phyloP scores from a whole-genome alignment of 805 yeast genomes.

The Tetrapisispora arboricola region DNA sequence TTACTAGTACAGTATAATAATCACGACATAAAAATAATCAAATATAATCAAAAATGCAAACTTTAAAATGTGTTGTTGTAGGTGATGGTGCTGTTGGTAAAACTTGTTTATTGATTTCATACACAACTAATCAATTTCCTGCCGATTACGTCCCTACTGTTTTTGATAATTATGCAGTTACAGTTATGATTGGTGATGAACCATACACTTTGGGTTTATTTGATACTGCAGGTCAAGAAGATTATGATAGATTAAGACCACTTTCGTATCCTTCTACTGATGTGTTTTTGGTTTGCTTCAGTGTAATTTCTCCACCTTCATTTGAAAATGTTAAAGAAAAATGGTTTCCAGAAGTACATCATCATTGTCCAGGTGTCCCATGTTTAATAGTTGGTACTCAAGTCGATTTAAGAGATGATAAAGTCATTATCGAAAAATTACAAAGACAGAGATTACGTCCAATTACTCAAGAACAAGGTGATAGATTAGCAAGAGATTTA shows the following conservation, averaged over 20 bases:
- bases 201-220: constrained; percentile 95
- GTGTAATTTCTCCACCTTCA: constrained; percentile 93
- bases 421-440: constrained; percentile 77
- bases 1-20: too few species aligned
- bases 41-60: constrained; percentile 29
- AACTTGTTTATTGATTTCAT: constrained; percentile 90
- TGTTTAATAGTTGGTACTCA: constrained; percentile 96
- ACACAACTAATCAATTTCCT: constrained; percentile 94
- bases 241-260: constrained; percentile 94
- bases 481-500: constrained; percentile 82
- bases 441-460: constrained; percentile 69
- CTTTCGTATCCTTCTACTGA: constrained; percentile 95
- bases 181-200: constrained; percentile 94
- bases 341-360: constrained; percentile 98
- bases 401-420: constrained; percentile 88
- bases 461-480: constrained; percentile 79
- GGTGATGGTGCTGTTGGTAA: constrained; percentile 99
- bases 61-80: constrained; percentile 90
- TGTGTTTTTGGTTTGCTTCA: constrained; percentile 90
- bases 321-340: constrained; percentile 96
- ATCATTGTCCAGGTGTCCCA: constrained; percentile 97
- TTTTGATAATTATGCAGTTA: constrained; percentile 88
- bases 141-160: constrained; percentile 99
- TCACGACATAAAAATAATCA: not conserved
- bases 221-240: constrained; percentile 99